These are phyloP conservation scores for Volvariella volvacea DNA, from an alignment of 1,284 basidiomycete species.

Conservation along the genomic window DNA sequence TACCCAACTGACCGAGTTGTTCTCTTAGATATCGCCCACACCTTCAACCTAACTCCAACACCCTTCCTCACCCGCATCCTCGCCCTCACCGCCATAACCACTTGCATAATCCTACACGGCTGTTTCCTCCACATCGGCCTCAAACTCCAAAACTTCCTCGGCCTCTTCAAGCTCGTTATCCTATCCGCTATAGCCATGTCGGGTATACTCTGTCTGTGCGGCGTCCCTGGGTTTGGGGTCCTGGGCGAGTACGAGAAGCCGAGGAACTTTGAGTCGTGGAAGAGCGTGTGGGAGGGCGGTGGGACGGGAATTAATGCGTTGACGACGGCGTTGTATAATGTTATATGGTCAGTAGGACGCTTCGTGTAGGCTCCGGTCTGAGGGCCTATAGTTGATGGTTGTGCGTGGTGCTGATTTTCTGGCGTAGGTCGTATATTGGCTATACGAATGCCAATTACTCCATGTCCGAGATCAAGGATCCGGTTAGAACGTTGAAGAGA, in stretches of 20 bases:
- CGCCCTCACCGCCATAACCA: slow-evolving; percentile 51
- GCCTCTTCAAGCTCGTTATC: slow-evolving; percentile 56
- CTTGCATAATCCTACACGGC: slow-evolving; percentile 54
- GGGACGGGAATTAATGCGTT: slow-evolving; percentile 45
- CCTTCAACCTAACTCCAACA: slow-evolving; percentile 34
- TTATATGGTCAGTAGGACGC: slow-evolving; percentile 45
- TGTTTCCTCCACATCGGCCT: slow-evolving; percentile 50
- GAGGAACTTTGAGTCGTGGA: slow-evolving; percentile 46
- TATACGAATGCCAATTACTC: slow-evolving; percentile 71
- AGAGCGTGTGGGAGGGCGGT: slow-evolving; percentile 51
- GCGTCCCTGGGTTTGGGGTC: slow-evolving; percentile 39
- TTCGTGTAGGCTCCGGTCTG: background rate
- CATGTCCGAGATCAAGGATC: slow-evolving; percentile 60
- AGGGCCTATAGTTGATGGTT: too few relatives aligned
- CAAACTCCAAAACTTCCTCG: slow-evolving; percentile 59
- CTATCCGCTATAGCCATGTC: slow-evolving; percentile 50
- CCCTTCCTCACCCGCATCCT: slow-evolving; percentile 41
- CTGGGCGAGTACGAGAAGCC: slow-evolving; percentile 37
- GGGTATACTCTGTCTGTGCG: slow-evolving; percentile 52
- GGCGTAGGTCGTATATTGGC: slow-evolving; percentile 67
- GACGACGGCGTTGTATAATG: slow-evolving; percentile 56
- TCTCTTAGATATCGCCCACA: slow-evolving; percentile 45
- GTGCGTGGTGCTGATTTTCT: background rate
- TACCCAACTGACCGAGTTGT: background rate
- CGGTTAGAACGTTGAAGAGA: slow-evolving; percentile 57